Percentiles rank a stretch among this genome's conserved stretches.
Evolutionary conservation across 2,329 filamentous ascomycete species (phyloP).

Genomic region (Setomelanomma holmii): DNA sequence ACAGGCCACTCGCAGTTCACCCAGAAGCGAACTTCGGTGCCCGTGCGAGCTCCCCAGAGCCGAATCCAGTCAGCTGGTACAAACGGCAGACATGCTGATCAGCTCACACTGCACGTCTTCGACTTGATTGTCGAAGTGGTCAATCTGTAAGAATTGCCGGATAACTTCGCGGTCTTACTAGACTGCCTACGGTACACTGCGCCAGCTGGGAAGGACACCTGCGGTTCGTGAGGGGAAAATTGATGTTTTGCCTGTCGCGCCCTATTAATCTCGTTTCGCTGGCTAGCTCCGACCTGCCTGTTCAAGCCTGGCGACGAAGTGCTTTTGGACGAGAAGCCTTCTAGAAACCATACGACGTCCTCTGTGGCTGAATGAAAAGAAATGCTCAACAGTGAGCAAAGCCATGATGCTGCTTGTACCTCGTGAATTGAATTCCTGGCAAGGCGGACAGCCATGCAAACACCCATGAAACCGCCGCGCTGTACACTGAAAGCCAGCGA

Average conservation of each 20-base stretch:
- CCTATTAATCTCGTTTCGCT: constrained; percentile 35
- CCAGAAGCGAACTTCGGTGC: constrained; percentile 1
- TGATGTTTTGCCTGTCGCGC: constrained; percentile 21
- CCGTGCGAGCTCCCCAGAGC: neutral
- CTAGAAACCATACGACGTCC: neutral
- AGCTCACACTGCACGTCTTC: neutral
- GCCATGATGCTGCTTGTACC: constrained; percentile 29
- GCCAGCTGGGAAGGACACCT: no score
- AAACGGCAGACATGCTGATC: neutral
- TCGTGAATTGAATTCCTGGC: constrained; percentile 38
- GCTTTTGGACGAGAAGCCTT: neutral
- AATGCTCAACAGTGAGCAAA: neutral
- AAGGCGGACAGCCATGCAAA: constrained; percentile 37
- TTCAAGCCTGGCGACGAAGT: constrained; percentile 8
- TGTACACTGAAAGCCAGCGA: constrained; percentile 26
- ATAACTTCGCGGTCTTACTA: no score
- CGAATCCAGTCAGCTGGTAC: constrained; percentile 8
- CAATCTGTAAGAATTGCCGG: no score
- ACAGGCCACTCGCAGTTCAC: neutral
- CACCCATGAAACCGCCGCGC: constrained; percentile 17
- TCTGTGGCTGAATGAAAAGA: neutral
- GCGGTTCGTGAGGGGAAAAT: constrained; percentile 20
- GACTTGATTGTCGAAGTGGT: no score
- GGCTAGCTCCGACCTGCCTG: constrained; percentile 14
- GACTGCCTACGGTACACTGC: no score